Evolutionary conservation across 345 rosid genomes (phyloP).

Genomic region (Carallia brachiata): DNA sequence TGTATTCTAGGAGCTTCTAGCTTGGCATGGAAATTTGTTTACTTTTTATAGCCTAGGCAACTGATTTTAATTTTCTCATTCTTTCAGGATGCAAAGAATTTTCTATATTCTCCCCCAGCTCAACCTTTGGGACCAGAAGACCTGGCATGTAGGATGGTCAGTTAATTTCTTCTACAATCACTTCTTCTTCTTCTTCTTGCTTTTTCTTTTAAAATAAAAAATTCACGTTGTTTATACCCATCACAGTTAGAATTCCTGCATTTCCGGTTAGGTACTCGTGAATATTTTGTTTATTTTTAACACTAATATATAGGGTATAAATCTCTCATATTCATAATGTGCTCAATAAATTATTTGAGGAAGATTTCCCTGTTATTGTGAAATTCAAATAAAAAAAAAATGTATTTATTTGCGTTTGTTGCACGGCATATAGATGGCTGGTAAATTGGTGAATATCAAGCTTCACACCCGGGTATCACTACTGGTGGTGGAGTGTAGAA

Average conservation of each 20-base stretch:
- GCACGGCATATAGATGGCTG: slow-evolving; percentile 55
- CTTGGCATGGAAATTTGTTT: too few species aligned
- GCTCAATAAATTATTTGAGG: neutral
- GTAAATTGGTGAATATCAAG: slow-evolving; percentile 82
- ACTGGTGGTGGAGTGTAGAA: slow-evolving; percentile 75
- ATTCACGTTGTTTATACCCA: neutral
- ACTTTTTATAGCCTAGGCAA: neutral
- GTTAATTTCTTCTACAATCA: slow-evolving; percentile 20
- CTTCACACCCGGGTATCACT: slow-evolving; percentile 74
- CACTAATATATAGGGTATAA: too few species aligned
- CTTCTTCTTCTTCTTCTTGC: neutral
- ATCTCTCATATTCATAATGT: too few species aligned
- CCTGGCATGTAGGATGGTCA: slow-evolving; percentile 90
- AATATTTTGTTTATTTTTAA: neutral
- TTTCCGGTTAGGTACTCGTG: neutral
- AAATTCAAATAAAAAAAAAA: neutral
- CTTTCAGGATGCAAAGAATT: slow-evolving; percentile 74
- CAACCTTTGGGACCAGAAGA: slow-evolving; percentile 95
- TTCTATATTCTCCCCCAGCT: slow-evolving; percentile 86
- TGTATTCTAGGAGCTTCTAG: neutral
- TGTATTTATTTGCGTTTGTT: slow-evolving; percentile 7
- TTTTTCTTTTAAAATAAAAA: neutral
- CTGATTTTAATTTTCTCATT: slow-evolving; percentile 14
- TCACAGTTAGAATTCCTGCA: neutral
- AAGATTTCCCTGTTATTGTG: neutral